phyloP scores from a whole-genome alignment of 495 filamentous ascomycete species.

The Hypomontagnella monticulosa region DNA sequence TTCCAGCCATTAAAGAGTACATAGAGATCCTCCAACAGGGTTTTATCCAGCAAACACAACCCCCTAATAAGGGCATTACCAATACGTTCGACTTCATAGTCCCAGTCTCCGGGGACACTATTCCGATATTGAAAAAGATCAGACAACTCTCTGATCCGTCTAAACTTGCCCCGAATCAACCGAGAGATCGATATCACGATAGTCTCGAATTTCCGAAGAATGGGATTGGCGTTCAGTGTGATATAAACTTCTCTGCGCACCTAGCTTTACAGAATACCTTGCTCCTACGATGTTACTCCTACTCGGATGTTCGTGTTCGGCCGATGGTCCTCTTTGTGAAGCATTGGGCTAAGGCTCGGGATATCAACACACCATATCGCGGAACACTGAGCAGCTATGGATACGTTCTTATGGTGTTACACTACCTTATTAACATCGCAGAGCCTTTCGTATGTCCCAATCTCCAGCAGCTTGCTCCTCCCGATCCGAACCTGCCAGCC shows the following conservation, averaged over 20 bases:
- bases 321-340: constrained; percentile 85
- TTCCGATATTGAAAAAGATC: constrained; percentile 44
- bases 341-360: constrained; percentile 80
- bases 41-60: constrained; percentile 38
- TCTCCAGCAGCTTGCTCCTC: constrained; percentile 68
- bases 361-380: constrained; percentile 82
- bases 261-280: constrained; percentile 82
- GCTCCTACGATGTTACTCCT: constrained; percentile 79
- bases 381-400: constrained; percentile 87
- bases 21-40: constrained; percentile 48
- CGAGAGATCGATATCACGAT: constrained; percentile 60
- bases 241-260: constrained; percentile 85
- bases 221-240: constrained; percentile 77
- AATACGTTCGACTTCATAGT: constrained; percentile 39
- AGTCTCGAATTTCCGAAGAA: constrained; percentile 75
- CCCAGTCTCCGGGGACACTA: constrained; percentile 36
- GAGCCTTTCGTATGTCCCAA: constrained; percentile 82
- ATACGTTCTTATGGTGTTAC: constrained; percentile 92
- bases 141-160: constrained; percentile 53
- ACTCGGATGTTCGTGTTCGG: constrained; percentile 74
- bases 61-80: background rate
- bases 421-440: constrained; percentile 83
- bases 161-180: constrained; percentile 55
- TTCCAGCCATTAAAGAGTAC: constrained; percentile 52
- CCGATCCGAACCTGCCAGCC: constrained; percentile 50